Percentiles rank a stretch among this genome's conserved stretches.
These are phyloP conservation scores for Lachnellula occidentalis DNA, from an alignment of 2,329 filamentous ascomycete genomes.

Conservation along the genomic window DNA sequence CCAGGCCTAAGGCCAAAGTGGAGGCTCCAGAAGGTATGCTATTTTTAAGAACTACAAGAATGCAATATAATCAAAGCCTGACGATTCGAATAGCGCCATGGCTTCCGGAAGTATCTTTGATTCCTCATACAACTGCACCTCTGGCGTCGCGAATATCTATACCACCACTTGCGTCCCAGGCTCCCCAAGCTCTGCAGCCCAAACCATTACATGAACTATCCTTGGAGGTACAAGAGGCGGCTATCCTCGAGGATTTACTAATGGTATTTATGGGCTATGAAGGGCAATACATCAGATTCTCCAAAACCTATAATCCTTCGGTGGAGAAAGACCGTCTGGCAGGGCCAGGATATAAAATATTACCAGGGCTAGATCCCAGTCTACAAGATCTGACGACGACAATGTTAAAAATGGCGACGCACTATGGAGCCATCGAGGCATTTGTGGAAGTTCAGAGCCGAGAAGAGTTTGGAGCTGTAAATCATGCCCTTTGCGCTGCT, in stretches of 20 bases:
- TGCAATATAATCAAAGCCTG: not conserved
- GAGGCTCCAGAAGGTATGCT: slow-evolving; percentile 46
- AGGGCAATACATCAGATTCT: slow-evolving; percentile 92
- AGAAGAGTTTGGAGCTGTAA: slow-evolving; percentile 89
- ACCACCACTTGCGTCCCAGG: slow-evolving; percentile 69
- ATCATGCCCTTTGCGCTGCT: slow-evolving; percentile 92
- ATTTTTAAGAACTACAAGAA: slow-evolving; percentile 57
- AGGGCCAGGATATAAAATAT: slow-evolving; percentile 74
- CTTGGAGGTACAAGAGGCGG: slow-evolving; percentile 77
- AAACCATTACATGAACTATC: slow-evolving; percentile 65
- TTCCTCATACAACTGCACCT: slow-evolving; percentile 56
- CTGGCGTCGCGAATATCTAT: slow-evolving; percentile 46
- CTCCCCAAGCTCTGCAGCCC: slow-evolving; percentile 65
- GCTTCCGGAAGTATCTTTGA: slow-evolving; percentile 73
- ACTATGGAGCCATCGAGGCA: slow-evolving; percentile 84
- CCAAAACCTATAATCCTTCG: slow-evolving; percentile 72
- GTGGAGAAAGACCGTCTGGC: slow-evolving; percentile 82
- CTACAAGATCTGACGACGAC: slow-evolving; percentile 79
- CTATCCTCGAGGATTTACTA: slow-evolving; percentile 81
- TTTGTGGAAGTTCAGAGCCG: slow-evolving; percentile 93
- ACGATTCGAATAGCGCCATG: slow-evolving; percentile 46
- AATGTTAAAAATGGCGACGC: slow-evolving; percentile 90
- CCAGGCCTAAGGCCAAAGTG: slow-evolving; percentile 32
- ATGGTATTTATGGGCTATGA: slow-evolving; percentile 98
- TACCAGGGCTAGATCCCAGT: slow-evolving; percentile 83